Evolutionary conservation across 352 stramenopile genomes (phyloP), one percentile per base, ranked within the genome.

Genomic region (Aphanomyces invadans): DNA sequence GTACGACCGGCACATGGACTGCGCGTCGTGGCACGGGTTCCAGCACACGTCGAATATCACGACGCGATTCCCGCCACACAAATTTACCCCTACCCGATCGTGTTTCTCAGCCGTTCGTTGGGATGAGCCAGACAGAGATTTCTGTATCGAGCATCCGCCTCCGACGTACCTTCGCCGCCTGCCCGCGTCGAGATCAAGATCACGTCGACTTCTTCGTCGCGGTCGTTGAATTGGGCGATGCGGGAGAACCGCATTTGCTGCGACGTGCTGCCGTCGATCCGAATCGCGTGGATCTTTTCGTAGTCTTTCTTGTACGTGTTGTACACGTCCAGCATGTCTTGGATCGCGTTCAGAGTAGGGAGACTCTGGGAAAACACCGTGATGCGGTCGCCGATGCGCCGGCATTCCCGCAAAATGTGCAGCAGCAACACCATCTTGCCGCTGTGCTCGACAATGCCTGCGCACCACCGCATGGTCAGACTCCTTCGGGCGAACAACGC

Each of bases 1-100:
- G 57, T 97, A 97, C 15, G 80, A 95, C 23, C 90, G 85, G 70
- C 89, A 97, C 89, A 97, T 97, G 3, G 88, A 95, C 74, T 97
- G 84, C 0, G 88, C 86, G 53, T 97, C 89, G 25, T 95, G 90
- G 71, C 87, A 95, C 23, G 89, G 89, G 48, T 97, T 97, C 89
- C 89, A 97, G 53, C 88, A 96, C 1, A 95, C 86, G 54, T 97
- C 89, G 52, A 96, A 97, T 25, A 97, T 94, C 28, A 97, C 81
- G 46, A 97, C 89, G 42, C 89, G 84, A 57, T 95, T 96, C 33
- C 86, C 89, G 2, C 81, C 87, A 33, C 84, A 91, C 62, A 97
- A 63, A 67, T 97, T 97, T 19, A 97, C 52, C 9, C 74, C 73
- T 54, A 65, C 19, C 4, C 12, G 11, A 69, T 28, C 29, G 52